Evolutionary conservation across 176 grass and related monocot species (phyloP), one percentile per base, ranked within the genome.

Genomic region (Carex scoparia): DNA sequence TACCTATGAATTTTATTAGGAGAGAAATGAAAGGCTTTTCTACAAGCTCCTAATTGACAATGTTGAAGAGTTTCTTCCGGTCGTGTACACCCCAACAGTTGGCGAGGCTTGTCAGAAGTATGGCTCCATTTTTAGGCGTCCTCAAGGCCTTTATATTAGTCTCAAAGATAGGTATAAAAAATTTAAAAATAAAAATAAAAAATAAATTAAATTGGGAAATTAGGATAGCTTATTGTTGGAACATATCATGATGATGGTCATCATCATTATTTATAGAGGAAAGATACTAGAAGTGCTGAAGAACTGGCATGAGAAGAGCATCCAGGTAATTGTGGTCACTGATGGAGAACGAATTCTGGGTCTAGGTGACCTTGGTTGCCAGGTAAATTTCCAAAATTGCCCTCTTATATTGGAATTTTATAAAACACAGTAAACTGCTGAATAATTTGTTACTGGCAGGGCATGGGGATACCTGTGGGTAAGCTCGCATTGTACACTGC

Each of bases 81-180:
- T 98, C 60, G 95, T 98, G 19, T 98, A 98, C 70, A 94, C 92
- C n/a, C 95, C 95, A 33, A 98, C 95, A 49, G 92, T 98, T 6
- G 95, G 95, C n/a, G 91, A 98, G 89, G 95, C 95, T 27, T 98
- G 95, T 88, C 92, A 94, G 86, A 98, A 98, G 75, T 94, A 94
- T 35, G 91, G 95, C 14, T 91, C 92, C 3, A 94, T 94, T 81
- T 94, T 98, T 77, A 88, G 84, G 81, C 86, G 86, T 31, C 85
- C 91, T 0, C 92, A 98, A 74, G 95, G 95, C 15, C 88, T 98
- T 53, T 94, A 89, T 65, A 88, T 98, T 67, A 98, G 95, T 51
- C 83, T 98, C 57, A 94, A 91, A 65, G 95, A 98, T 42, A 98
- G 91, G 95, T 98, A 86, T 16, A 79, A 64, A 38, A 61, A 35